phyloP scores from a whole-genome alignment of 2,329 filamentous ascomycete species.

The Paecilomyces variotii region DNA sequence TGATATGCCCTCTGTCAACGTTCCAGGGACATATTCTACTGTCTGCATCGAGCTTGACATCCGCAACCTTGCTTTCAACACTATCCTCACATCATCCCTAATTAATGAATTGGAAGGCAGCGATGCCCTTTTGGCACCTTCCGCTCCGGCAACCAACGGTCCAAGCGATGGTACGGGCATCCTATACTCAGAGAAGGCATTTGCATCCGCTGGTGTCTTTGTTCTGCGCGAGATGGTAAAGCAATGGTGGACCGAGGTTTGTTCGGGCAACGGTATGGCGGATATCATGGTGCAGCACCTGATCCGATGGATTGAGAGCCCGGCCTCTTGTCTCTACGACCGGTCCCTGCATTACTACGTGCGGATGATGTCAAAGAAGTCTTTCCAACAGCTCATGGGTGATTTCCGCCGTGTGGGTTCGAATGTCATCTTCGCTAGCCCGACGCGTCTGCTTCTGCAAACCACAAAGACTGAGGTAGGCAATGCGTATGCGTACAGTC shows the following conservation, averaged over 20 bases:
- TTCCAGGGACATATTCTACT: slow-evolving; percentile 85
- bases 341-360: slow-evolving; percentile 92
- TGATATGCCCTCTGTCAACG: slow-evolving; percentile 88
- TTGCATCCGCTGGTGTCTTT: slow-evolving; percentile 81
- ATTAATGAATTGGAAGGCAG: slow-evolving; percentile 93
- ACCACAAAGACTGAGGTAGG: slow-evolving; percentile 95
- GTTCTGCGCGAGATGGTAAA: slow-evolving; percentile 98
- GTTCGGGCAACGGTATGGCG: slow-evolving; percentile 83
- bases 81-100: slow-evolving; percentile 88
- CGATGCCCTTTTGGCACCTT: slow-evolving; percentile 78
- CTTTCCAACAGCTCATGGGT: slow-evolving; percentile 91
- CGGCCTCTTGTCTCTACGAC: slow-evolving; percentile 91
- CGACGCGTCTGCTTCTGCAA: slow-evolving; percentile 82
- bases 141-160: slow-evolving; percentile 53
- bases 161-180: slow-evolving; percentile 57
- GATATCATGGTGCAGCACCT: slow-evolving; percentile 97
- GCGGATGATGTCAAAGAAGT: slow-evolving; percentile 96
- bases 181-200: slow-evolving; percentile 79
- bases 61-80: slow-evolving; percentile 94
- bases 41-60: slow-evolving; percentile 95
- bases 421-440: slow-evolving; percentile 88
- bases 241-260: slow-evolving; percentile 94
- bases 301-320: slow-evolving; percentile 92
- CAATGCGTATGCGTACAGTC: slow-evolving; percentile 91
- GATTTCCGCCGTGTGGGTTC: slow-evolving; percentile 94